These are phyloP conservation scores for Gentiana straminea DNA, from an alignment of 257 asterid genomes.

Conservation along the genomic window DNA sequence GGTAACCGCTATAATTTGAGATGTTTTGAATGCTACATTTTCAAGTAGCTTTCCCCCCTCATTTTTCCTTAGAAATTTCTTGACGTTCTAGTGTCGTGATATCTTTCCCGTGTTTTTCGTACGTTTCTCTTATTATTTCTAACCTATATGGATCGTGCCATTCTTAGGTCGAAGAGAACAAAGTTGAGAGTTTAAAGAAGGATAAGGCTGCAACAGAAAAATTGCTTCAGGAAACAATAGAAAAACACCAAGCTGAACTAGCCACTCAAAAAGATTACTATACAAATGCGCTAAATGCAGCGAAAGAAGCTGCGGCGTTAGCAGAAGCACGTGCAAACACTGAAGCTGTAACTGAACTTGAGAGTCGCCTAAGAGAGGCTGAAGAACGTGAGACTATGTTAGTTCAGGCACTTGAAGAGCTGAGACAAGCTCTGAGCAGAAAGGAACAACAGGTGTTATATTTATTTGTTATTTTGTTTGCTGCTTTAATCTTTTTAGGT, in stretches of 20 bases:
- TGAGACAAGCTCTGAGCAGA: slow-evolving; percentile 44
- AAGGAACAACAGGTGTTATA: slow-evolving; percentile 76
- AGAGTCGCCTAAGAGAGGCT: slow-evolving; percentile 41
- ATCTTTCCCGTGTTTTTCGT: slow-evolving; percentile 2
- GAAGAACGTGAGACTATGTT: slow-evolving; percentile 43
- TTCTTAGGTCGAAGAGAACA: slow-evolving; percentile 83
- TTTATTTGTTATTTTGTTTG: not conserved
- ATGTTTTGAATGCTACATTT: too few species aligned
- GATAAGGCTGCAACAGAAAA: slow-evolving; percentile 88
- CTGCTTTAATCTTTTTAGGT: slow-evolving; percentile 1
- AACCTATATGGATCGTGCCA: slow-evolving; percentile 5
- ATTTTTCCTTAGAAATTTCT: not conserved
- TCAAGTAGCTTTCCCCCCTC: not conserved
- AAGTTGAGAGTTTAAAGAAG: slow-evolving; percentile 84
- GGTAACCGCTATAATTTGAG: too few species aligned
- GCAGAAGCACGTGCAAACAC: slow-evolving; percentile 85
- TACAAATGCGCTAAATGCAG: slow-evolving; percentile 69
- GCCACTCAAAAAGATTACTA: slow-evolving; percentile 81
- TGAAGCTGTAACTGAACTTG: slow-evolving; percentile 92
- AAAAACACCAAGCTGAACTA: slow-evolving; percentile 86
- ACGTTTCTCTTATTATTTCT: not conserved
- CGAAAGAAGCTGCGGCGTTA: slow-evolving; percentile 94
- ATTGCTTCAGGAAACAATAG: slow-evolving; percentile 91
- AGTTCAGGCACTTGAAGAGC: slow-evolving; percentile 47
- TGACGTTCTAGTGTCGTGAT: not conserved